Base-by-base conservation (phyloP, 305 asterid species). In the Fraxinus latifolia region DNA sequence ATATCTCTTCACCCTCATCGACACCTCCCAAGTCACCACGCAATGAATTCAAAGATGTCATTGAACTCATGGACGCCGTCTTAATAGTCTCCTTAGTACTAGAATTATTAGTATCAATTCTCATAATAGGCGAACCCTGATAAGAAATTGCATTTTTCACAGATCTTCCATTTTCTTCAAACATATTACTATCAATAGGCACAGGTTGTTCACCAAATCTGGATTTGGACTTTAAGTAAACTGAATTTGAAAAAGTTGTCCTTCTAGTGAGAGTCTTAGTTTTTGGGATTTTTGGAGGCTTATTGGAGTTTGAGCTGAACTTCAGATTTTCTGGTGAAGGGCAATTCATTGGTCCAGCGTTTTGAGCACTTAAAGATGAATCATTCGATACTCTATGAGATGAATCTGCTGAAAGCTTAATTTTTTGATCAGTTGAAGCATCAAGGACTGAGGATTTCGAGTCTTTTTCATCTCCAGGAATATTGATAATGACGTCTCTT, bases 1-100 rank as follows among this genome's bases (percentile, higher is more conserved):
- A 87, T 55, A 87, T 89, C 82, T 85, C 90, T 36, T 82, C 84
- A 50, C 86, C 90, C 37, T 82, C 90, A 55, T 87, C 90, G 44
- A 82, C 65, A 55, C 81, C 85, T 82, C 81, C 83, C 67, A 55
- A 55, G 27, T 17, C 67, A 17, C 67, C 67, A 58, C 12, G 4
- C 12, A 2, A 6, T 58, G 25, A 58, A 58, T 17, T 58, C 68
- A 17, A 55, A 55, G 67, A 17, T n/a, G 11, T 55, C 27, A 5
- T 55, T 17, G 67, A n/a, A 53, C 25, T 58, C 68, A 19, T 17
- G 29, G 68, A 19, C 12, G 0, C 12, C 1, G 27, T 58, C 68
- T 17, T 58, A 7, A 58, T 17, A 58, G 68, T 58, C 68, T 58
- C 68, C 27, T 58, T 58, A 17, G 27, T 58, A 58, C 27, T 58